phyloP scores from a whole-genome alignment of 2,329 filamentous ascomycete species.

The Arthrobotrys pseudoclavata region DNA sequence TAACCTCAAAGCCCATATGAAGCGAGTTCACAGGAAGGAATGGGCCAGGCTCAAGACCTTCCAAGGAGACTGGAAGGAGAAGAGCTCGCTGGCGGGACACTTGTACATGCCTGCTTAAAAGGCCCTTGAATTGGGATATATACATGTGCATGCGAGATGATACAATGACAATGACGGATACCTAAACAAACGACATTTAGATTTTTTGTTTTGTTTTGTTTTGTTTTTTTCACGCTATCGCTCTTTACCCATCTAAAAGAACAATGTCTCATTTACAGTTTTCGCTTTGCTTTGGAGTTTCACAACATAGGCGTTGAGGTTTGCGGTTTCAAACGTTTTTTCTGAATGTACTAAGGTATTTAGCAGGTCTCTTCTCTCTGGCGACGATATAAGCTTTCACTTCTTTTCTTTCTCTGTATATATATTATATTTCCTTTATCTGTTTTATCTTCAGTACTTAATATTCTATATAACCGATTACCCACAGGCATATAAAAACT shows the following conservation, averaged over 20 bases:
- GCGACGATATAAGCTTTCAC: background rate
- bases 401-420: constrained; percentile 32
- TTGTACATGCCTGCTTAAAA: constrained; percentile 20
- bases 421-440: background rate
- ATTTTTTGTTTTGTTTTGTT: background rate
- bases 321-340: background rate
- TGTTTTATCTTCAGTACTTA: no score
- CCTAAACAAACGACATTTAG: constrained; percentile 30
- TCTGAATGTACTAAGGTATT: background rate
- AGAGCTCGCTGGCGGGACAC: constrained; percentile 11
- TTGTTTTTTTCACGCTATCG: background rate
- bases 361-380: background rate
- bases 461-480: no score
- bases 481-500: no score
- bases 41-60: constrained; percentile 49
- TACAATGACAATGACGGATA: constrained; percentile 23
- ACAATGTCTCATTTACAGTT: background rate
- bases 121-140: background rate
- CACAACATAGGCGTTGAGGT: constrained; percentile 13
- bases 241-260: background rate
- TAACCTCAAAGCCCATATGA: constrained; percentile 59
- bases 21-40: constrained; percentile 56
- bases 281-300: constrained; percentile 33
- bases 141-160: background rate
- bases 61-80: constrained; percentile 54